phyloP scores from a whole-genome alignment of 768 basidiomycete genomes.

The Leccinum olivaceopallidum region DNA sequence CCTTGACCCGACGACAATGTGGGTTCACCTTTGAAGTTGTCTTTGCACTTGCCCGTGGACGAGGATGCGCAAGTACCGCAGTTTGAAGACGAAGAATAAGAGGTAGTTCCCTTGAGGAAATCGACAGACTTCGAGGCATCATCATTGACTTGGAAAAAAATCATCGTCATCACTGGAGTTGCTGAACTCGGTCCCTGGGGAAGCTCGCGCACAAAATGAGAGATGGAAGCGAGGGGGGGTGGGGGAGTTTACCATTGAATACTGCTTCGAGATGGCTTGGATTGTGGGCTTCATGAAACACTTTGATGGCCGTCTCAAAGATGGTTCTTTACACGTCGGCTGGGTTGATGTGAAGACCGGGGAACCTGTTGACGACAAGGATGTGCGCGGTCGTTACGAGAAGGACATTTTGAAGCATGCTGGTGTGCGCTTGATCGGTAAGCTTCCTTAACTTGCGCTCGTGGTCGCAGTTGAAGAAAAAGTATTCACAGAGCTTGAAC shows the following conservation, averaged over 20 bases:
- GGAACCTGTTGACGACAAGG: conserved; percentile 98
- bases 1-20: conserved; percentile 78
- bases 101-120: conserved; percentile 60
- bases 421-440: conserved; percentile 93
- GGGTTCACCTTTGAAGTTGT: conserved; percentile 30
- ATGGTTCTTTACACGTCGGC: conserved; percentile 90
- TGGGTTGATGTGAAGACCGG: conserved; percentile 95
- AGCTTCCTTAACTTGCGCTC: conserved; percentile 23
- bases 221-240: conserved; percentile 96
- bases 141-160: conserved; percentile 88
- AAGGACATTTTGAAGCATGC: conserved; percentile 90
- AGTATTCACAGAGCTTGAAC: conserved; percentile 76
- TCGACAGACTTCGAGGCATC: conserved; percentile 81
- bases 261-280: conserved; percentile 99
- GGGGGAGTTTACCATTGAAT: conserved; percentile 85
- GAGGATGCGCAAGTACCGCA: conserved; percentile 37
- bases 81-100: neutral
- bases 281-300: conserved; percentile 99
- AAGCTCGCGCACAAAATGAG: conserved; percentile 96
- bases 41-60: conserved; percentile 65
- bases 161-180: conserved; percentile 93
- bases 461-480: conserved; percentile 3
- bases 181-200: conserved; percentile 99
- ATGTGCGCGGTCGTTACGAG: conserved; percentile 91
- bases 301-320: conserved; percentile 95